phyloP scores from a whole-genome alignment of 2,329 filamentous ascomycete genomes.

The Pyrenophora seminiperda region DNA sequence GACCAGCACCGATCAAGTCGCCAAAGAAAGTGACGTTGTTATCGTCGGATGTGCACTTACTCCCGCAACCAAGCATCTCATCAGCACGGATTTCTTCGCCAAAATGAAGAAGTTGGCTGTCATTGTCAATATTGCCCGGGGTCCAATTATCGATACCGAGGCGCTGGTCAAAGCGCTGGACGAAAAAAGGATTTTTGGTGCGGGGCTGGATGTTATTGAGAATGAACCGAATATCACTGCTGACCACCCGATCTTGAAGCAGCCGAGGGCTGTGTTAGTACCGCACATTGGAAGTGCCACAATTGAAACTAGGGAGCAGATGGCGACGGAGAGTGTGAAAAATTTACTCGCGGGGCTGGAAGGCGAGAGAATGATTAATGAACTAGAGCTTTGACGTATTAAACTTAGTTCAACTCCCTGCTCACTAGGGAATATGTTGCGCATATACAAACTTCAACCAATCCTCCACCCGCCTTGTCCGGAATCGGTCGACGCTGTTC shows the following conservation, averaged over 20 bases:
- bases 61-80: conserved; percentile 34
- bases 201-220: conserved; percentile 63
- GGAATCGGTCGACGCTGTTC: no score
- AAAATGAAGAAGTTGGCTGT: conserved; percentile 60
- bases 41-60: conserved; percentile 39
- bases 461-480: no score
- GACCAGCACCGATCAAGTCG: conserved; percentile 27
- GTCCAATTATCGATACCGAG: conserved; percentile 60
- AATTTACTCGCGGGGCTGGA: conserved; percentile 53
- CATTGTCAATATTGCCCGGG: conserved; percentile 63
- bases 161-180: conserved; percentile 59
- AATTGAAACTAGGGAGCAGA: conserved; percentile 62
- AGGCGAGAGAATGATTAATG: conserved; percentile 38
- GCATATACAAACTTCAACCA: neutral
- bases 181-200: conserved; percentile 57
- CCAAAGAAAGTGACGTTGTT: conserved; percentile 38
- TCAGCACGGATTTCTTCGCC: conserved; percentile 45
- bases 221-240: conserved; percentile 56
- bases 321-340: conserved; percentile 62
- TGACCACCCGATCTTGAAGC: conserved; percentile 55
- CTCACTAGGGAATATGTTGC: no score
- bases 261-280: conserved; percentile 58
- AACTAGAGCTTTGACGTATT: conserved; percentile 25
- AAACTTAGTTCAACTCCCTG: no score
- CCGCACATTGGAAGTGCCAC: conserved; percentile 65